Evolutionary conservation across 768 basidiomycete species (phyloP), one percentile per base, ranked within the genome.

Genomic region (Hydnum rufescens): DNA sequence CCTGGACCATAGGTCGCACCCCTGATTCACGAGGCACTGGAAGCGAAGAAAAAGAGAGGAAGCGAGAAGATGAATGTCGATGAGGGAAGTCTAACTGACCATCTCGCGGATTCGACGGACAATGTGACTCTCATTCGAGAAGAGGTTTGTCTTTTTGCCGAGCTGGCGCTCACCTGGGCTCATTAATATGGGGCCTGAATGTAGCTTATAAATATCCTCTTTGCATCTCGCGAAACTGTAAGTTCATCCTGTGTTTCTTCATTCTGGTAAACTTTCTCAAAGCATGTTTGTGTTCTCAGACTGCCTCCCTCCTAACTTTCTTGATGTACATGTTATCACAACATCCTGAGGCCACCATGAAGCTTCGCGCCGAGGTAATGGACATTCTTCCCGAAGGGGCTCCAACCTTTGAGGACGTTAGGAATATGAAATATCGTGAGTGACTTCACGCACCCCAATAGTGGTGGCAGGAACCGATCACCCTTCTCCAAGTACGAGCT

Each of bases 201-300:
- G 8, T 16, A 16, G 32, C 31, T 50, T 32, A 32, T 55, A n/a
- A 56, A 56, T 26, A 54, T 56, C 13, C 29, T 56, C 46, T 39
- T 56, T 30, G 55, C 55, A 18, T 47, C 54, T 19, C 55, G 55
- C 39, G 55, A 56, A 29, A 56, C 55, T n/a, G 48, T 47, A 36
- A 16, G n/a, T 51, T 26, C n/a, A n/a, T n/a, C n/a, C n/a, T n/a
- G n/a, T n/a, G n/a, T n/a, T n/a, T n/a, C n/a, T n/a, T 47, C 25
- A 50, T 32, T 32, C 16, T 32, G 13, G 54, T 46, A 42, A 31
- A 56, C 32, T 49, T 56, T 4, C 55, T 57, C 18, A 56, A 56
- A 47, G 58, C 64, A 32, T 55, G 66, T 0, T 54, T 67, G 2
- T 65, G 65, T 4, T 57, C 64, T 26, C 54, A 64, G 2, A 62